A percentile compares a stretch with the other conserved stretches of the same genome.
These are phyloP conservation scores for Colletotrichum sp. DNA, from an alignment of 2,329 filamentous ascomycete species.

Conservation along the genomic window DNA sequence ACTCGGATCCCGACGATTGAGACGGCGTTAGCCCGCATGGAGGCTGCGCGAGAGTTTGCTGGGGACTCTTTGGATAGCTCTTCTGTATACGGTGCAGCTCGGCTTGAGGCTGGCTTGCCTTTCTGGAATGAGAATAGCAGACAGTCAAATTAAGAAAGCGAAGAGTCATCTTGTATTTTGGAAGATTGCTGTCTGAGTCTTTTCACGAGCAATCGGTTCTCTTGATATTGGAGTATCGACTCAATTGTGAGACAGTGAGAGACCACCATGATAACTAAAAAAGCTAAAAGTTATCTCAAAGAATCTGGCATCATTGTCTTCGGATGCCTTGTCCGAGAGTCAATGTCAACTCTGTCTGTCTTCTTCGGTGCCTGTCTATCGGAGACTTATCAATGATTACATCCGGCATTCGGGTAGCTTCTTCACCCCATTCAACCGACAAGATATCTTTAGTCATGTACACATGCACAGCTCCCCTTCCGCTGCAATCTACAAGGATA, in stretches of 20 bases:
- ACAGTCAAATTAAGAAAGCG: background rate
- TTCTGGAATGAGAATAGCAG: constrained; percentile 19
- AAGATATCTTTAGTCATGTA: background rate
- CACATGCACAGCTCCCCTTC: background rate
- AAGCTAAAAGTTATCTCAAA: too few relatives aligned
- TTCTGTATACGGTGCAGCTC: constrained; percentile 2
- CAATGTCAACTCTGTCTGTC: background rate
- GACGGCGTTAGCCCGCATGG: constrained; percentile 5
- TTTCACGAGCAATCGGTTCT: background rate
- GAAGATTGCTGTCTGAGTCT: background rate
- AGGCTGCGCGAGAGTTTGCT: constrained; percentile 4
- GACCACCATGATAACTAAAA: too few relatives aligned
- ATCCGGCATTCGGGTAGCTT: background rate
- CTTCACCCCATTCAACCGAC: background rate
- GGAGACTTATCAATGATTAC: background rate
- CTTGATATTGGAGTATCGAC: background rate
- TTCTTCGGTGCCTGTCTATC: background rate
- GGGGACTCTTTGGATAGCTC: constrained; percentile 15
- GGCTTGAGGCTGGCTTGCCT: constrained; percentile 8
- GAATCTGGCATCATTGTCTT: background rate
- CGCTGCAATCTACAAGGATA: background rate
- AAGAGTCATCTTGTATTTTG: background rate
- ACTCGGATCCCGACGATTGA: constrained; percentile 10
- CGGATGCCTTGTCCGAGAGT: background rate
- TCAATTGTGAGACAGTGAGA: background rate